Base-by-base conservation (phyloP, 192 early-diverging fungal genomes). In the Coemansia sp. region DNA sequence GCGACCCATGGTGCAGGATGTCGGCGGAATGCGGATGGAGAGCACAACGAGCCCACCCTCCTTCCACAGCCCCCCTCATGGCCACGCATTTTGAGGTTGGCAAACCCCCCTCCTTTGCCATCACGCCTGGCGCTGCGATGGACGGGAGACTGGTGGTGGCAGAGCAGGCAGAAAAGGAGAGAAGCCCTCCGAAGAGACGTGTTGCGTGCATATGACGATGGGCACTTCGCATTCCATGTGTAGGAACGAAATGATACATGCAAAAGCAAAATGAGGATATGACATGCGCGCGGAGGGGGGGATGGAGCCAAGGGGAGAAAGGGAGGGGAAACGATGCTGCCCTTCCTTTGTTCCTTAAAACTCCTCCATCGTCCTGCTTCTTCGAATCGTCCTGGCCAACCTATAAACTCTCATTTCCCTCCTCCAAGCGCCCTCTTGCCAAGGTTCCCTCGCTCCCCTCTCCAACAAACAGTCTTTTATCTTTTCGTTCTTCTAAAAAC, bases 261-360 rank as follows among this genome's bases (percentile, higher is more conserved):
- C 15, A 35, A n/a, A 32, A 7, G 34, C n/a, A 57, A 57, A 35
- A 14, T 32, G 11, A 34, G 55, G 34, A 32, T 32, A 57, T 32
- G 32, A 36, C 19, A 32, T 32, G 34, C 34, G 55, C 29, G 55
- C 13, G 22, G 48, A 20, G 48, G 22, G 49, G 23, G 23, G 22
- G 22, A 52, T 1, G 23, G 23, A 25, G 22, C 20, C 3, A n/a
- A 13, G 13, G 48, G 55, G 34, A 56, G 33, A 35, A 57, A 17
- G 15, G 33, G 33, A 34, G 55, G 55, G 33, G 19, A 36, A 25
- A 20, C 6, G 17, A 57, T 34, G 55, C 49, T 15, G 22, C 23
- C 49, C 10, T 13, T 19, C 15, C 14, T 15, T 52, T 52, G 49
- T 25, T 57, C 29, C 55, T 57, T 57, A 57, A 57, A 57, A 57